Evolutionary conservation across 1,139 yeast genomes (phyloP), one percentile per base, ranked within the genome.

Genomic region (Petasospora rhodanensis): DNA sequence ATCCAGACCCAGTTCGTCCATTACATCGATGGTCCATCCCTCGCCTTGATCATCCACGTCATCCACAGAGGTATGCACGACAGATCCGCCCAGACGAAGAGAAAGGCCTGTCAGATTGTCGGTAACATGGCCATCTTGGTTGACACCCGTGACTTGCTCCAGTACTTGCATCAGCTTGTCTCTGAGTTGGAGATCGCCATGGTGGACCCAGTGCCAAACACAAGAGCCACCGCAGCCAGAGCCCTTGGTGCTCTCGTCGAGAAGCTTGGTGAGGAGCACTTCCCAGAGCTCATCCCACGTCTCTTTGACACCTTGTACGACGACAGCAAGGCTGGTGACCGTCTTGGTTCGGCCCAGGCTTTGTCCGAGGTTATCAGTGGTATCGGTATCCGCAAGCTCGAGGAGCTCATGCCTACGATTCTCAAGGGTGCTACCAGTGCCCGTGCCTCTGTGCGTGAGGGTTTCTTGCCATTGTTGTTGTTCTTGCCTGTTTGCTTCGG

Each of bases 191-290:
- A 91, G 56, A 68, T 73, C 26, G 95, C 97, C 2, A 89, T 93
- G 95, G 96, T 93, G 37, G 99, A 93, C 53, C 98, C 98, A 2
- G 98, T 93, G 32, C 96, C 98, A 22, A 85, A 82, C 27, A 91
- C 98, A 0, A 77, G 98, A 58, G 93, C 97, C 2, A 93, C 96
- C 22, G 98, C 97, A 17, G 91, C 96, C 17, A 79, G 96, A 62
- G 98, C 98, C 0, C 68, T 93, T 38, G 99, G 99, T 46, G 87
- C 96, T 0, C 68, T 93, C 47, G 96, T 91, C 32, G 97, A 91
- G 58, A 91, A 89, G 58, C 68, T 93, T 28, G 99, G 99, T 39
- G 99, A 93, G 61, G 95, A 84, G 28, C 81, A 78, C 51, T 89
- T 93, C 86, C 97, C 98, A 25, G 83, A 76, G 33, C 77, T 93